Conservation (phyloP, 2,329 filamentous ascomycete species). For the Penicillium verrucosum region DNA sequence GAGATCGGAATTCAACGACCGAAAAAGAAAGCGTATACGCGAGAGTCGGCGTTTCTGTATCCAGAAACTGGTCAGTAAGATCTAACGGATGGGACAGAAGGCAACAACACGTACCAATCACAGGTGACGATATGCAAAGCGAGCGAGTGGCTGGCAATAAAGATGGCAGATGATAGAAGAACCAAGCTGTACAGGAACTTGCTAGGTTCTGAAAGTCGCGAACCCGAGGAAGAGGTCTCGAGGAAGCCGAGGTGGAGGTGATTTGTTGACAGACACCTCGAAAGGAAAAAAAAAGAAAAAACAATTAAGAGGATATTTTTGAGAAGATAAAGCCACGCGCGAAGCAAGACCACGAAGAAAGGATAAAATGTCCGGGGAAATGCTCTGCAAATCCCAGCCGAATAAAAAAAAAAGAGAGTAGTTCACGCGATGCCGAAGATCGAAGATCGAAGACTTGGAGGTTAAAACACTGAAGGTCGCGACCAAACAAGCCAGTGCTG, state of each 20-base stretch:
- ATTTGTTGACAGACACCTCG: slow-evolving; percentile 3
- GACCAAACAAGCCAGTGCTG: slow-evolving; percentile 2
- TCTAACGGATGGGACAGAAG: slow-evolving; percentile 4
- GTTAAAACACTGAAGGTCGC: slow-evolving; percentile 17
- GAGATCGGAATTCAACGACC: slow-evolving; percentile 5
- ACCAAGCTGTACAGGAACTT: slow-evolving; percentile 21
- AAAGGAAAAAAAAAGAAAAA: background rate
- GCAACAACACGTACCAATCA: slow-evolving; percentile 16
- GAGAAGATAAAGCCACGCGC: slow-evolving; percentile 3
- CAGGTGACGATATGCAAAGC: slow-evolving; percentile 19
- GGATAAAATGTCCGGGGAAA: slow-evolving; percentile 22
- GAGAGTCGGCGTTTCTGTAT: slow-evolving; percentile 13
- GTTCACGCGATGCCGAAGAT: slow-evolving; percentile 21
- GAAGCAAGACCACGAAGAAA: slow-evolving; percentile 9
- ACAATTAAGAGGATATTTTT: slow-evolving; percentile 21
- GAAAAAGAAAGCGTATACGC: background rate
- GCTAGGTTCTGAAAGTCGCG: slow-evolving; percentile 9
- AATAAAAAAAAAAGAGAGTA: slow-evolving; percentile 18
- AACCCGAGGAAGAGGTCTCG: background rate
- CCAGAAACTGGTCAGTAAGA: background rate
- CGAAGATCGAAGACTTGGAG: slow-evolving; percentile 17
- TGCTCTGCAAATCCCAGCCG: slow-evolving; percentile 39
- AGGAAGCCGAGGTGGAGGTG: slow-evolving; percentile 6
- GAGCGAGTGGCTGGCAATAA: slow-evolving; percentile 24
- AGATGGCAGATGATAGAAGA: slow-evolving; percentile 9